Base-by-base conservation (phyloP, 2,329 filamentous ascomycete genomes). In the Chrysoporthe cubensis region DNA sequence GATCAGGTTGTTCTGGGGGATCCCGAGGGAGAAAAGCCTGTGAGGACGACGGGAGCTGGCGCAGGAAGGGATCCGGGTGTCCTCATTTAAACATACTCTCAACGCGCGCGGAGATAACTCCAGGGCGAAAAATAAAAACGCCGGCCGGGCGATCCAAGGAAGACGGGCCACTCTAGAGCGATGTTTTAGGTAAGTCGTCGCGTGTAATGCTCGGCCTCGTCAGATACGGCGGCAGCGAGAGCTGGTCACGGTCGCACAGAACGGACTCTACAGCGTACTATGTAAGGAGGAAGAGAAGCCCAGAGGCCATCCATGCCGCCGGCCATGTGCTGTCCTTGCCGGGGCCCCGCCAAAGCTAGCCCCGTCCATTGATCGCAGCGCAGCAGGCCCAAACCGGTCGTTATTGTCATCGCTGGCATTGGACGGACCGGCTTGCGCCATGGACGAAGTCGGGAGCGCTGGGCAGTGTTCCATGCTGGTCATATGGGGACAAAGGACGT, bases 291-390 rank as follows among this genome's bases (percentile, higher is more conserved):
- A 63, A 42, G 32, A 16, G 44, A 58, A 32, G 64, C 34, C 13
- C 61, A 63, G 26, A 64, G 58, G 50, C n/a, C 54, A 54, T 64
- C 64, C 64, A 68, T 69, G 58, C 58, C 44, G 32, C 21, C 6
- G 18, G 14, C 37, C 46, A 52, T 57, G 42, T 66, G 65, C 34
- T 48, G 59, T 13, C 34, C 9, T 44, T 52, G 67, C 66, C 66
- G 67, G 67, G 67, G 64, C 67, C 64, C 64, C 67, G 61, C 65
- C 61, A 69, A 58, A 64, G 21, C 43, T 54, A 66, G 60, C 54
- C 59, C 64, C 16, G n/a, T 14, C 46, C 16, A 54, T 42, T 14
- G 5, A 34, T 32, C 1, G n/a, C 7, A 11, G 3, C 16, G 37
- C 40, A 18, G 46, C 13, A 5, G 32, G 16, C 43, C 43, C 16